A percentile compares a stretch with the other conserved stretches of the same genome.
Conservation (phyloP, 2,329 filamentous ascomycete genomes). For the Rutstroemia sydowiana region DNA sequence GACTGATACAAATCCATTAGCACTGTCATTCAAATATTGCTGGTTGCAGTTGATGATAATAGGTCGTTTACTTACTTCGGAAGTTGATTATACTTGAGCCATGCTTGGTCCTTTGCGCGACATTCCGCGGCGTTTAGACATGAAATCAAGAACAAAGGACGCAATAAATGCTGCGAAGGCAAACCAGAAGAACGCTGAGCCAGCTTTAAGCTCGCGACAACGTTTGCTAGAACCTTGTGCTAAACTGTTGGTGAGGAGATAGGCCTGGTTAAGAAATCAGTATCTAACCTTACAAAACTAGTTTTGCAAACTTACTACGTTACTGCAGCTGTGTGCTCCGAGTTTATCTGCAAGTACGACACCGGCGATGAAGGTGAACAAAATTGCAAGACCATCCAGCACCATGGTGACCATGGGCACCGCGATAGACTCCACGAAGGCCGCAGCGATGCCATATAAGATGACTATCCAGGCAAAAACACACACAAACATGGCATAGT, state of each 20-base stretch:
- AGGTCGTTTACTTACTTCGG: conserved; percentile 20
- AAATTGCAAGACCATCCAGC: conserved; percentile 50
- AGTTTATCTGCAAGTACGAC: conserved; percentile 66
- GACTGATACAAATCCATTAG: too few relatives aligned
- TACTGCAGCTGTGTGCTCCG: conserved; percentile 59
- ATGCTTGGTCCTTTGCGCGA: conserved; percentile 39
- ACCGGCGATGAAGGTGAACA: conserved; percentile 63
- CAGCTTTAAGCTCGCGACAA: conserved; percentile 69
- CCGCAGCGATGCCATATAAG: conserved; percentile 52
- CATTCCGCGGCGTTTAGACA: not conserved
- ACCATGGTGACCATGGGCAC: conserved; percentile 44
- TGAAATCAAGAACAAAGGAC: conserved; percentile 41
- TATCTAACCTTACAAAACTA: too few relatives aligned
- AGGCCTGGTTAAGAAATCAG: conserved; percentile 25
- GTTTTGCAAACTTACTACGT: conserved; percentile 38
- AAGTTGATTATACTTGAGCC: conserved; percentile 44
- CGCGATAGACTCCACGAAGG: conserved; percentile 45
- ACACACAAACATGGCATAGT: conserved; percentile 60
- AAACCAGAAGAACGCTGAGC: conserved; percentile 73
- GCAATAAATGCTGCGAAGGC: conserved; percentile 56
- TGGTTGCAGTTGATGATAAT: too few relatives aligned
- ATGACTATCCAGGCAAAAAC: conserved; percentile 58
- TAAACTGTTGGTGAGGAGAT: conserved; percentile 45
- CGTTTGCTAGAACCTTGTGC: conserved; percentile 55
- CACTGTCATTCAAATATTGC: too few relatives aligned